Base-by-base conservation (phyloP, 805 yeast genomes). In the Phaffomyces opuntiae region DNA sequence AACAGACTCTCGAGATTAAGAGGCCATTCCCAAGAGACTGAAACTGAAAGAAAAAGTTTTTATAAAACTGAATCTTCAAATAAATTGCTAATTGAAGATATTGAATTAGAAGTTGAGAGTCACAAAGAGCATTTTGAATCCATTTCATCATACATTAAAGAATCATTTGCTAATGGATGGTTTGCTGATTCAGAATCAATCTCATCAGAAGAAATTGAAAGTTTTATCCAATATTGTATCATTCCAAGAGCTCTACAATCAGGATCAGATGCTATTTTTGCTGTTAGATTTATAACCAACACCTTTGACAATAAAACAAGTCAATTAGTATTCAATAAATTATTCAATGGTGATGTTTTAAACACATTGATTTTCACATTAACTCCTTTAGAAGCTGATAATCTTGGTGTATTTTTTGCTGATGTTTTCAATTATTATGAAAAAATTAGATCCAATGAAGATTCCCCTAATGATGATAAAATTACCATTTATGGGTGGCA, bases 231-330 rank as follows among this genome's bases (percentile, higher is more conserved):
- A 49, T 61, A 64, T 44, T 87, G 96, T 61, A 54, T 87, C 7
- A 62, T 89, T 12, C 96, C 96, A 11, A 70, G 97, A 52, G 73
- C 81, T 4, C 61, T 83, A 2, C 88, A 83, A 51, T 86, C 96
- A 0, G 80, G 95, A 0, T 76, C 82, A 50, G 97, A 89, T 65
- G 95, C 96, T 0, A 69, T 84, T 0, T 90, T 67, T 58, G 64
- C 80, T 33, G 78, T 85, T 0, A 69, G 72, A 45, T 87, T 89
- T 56, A 50, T 88, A 9, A 72, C 78, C 46, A 65, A 70, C 38
- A 54, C 80, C 17, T 78, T 81, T 45, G 59, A 65, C 0, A 49
- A 61, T 0, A 71, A 73, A 19, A 68, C 68, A 38, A 61, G 80
- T 4, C 48, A 75, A 24, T 49, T 50, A 7, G 50, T 76, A 3